A percentile compares a stretch with the other conserved stretches of the same genome.
Evolutionary conservation across 2,329 filamentous ascomycete genomes (phyloP).

Genomic region (Celoporthe dispersa): DNA sequence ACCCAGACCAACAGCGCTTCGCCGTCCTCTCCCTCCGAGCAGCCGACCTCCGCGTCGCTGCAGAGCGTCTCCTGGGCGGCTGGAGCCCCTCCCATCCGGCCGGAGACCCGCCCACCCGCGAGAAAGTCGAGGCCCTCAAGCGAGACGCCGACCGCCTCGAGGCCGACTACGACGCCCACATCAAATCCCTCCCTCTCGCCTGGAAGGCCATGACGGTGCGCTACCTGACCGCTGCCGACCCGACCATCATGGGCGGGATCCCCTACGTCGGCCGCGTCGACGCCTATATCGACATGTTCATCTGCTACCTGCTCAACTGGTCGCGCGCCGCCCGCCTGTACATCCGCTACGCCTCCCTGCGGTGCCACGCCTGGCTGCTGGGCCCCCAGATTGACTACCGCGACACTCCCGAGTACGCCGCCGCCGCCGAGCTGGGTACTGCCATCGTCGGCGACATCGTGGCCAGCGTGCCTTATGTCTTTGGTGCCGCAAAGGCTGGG

Average conservation of each 20-base stretch:
- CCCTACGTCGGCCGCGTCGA: slow-evolving; percentile 24
- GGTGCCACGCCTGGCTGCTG: slow-evolving; percentile 27
- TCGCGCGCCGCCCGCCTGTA: slow-evolving; percentile 27
- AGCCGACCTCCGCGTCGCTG: slow-evolving; percentile 27
- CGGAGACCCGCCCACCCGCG: slow-evolving; percentile 1
- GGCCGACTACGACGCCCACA: slow-evolving; percentile 26
- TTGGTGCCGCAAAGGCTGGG: slow-evolving; percentile 16
- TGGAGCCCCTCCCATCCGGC: slow-evolving; percentile 23
- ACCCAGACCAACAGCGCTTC: slow-evolving; percentile 21
- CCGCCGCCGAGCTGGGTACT: slow-evolving; percentile 4
- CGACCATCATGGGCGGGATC: slow-evolving; percentile 24
- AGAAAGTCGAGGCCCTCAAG: slow-evolving; percentile 13
- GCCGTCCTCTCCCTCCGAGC: slow-evolving; percentile 29
- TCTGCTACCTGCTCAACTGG: slow-evolving; percentile 30
- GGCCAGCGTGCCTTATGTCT: slow-evolving; percentile 28
- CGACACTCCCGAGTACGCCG: slow-evolving; percentile 19
- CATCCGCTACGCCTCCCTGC: slow-evolving; percentile 25
- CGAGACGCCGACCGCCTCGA: slow-evolving; percentile 26
- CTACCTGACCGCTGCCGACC: slow-evolving; percentile 16
- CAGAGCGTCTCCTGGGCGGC: slow-evolving; percentile 26
- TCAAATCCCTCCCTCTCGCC: slow-evolving; percentile 16
- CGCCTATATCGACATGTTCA: slow-evolving; percentile 30
- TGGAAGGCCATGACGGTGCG: slow-evolving; percentile 28
- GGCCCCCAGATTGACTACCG: slow-evolving; percentile 26
- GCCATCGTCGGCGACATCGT: slow-evolving; percentile 22